Percentiles rank a stretch among this genome's conserved stretches.
Conservation (phyloP, 164 flowering plant species). For the Piper betle region DNA sequence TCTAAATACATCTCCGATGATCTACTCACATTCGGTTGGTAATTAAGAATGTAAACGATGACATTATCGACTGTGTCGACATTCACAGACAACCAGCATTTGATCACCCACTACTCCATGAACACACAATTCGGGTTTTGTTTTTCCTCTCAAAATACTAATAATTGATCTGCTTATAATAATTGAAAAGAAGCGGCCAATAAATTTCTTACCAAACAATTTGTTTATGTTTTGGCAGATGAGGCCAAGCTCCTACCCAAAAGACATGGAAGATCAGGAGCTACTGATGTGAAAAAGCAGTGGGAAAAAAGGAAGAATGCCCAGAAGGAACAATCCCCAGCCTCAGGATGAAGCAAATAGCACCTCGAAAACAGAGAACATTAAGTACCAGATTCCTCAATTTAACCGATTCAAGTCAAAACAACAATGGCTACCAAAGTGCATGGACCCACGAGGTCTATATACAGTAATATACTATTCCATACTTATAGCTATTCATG, state of each 20-base stretch:
- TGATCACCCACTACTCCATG: conserved; percentile 3
- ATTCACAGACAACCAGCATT: conserved; percentile 7
- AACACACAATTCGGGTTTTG: conserved; percentile 5
- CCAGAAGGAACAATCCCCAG: conserved; percentile 2
- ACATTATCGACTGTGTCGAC: conserved; percentile 5
- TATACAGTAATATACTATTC: too few species aligned
- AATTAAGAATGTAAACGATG: conserved; percentile 1
- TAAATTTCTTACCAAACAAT: background rate
- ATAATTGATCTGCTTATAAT: background rate
- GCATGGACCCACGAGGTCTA: too few species aligned
- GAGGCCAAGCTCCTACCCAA: conserved; percentile 1
- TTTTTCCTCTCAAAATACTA: background rate
- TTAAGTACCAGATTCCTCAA: background rate
- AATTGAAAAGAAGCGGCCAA: background rate
- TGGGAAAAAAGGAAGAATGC: background rate
- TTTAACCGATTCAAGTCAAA: background rate
- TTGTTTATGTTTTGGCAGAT: background rate
- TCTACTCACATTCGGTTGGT: too few species aligned
- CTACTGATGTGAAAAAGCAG: background rate
- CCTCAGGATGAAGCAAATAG: background rate
- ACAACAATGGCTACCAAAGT: too few species aligned
- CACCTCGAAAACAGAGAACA: background rate
- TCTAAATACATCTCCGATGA: background rate
- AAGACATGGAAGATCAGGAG: background rate
- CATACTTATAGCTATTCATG: too few species aligned